A percentile compares a stretch with the other conserved stretches of the same genome.
phyloP scores from a whole-genome alignment of 345 rosid species.

The Moricandia moricandioides region DNA sequence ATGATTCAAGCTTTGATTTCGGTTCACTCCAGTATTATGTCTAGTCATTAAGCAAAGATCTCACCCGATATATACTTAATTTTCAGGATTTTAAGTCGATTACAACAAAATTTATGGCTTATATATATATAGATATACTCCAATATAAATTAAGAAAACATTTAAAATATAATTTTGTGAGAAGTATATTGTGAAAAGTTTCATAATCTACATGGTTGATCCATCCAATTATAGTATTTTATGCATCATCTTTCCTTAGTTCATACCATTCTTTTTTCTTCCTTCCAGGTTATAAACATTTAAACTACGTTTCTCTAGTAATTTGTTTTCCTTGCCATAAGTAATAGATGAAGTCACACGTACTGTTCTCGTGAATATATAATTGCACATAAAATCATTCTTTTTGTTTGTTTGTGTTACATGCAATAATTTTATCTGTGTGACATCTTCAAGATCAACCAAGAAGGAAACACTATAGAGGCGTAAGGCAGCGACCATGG shows the following conservation, averaged over 20 bases:
- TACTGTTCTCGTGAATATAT: conserved; percentile 10
- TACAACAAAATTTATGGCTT: no score
- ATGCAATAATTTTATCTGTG: background rate
- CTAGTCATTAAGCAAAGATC: no score
- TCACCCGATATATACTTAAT: no score
- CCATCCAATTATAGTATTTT: background rate
- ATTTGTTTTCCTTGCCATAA: background rate
- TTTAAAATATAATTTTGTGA: no score
- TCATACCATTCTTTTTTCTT: background rate
- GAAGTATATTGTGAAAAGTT: background rate
- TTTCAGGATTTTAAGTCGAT: no score
- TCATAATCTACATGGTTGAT: background rate
- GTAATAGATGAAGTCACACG: conserved; percentile 4
- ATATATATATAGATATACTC: no score
- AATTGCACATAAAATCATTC: background rate
- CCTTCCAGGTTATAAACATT: background rate
- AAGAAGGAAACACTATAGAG: conserved; percentile 76
- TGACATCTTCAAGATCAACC: conserved; percentile 44
- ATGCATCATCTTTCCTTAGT: background rate
- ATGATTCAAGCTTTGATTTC: no score
- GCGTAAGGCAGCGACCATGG: conserved; percentile 97
- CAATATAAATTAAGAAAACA: no score
- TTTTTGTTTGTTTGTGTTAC: background rate
- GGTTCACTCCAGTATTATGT: no score
- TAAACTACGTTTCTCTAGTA: background rate